Percentiles rank a stretch among this genome's conserved stretches.
Conservation (phyloP, 2,329 filamentous ascomycete genomes). For the Uncinocarpus reesii region DNA sequence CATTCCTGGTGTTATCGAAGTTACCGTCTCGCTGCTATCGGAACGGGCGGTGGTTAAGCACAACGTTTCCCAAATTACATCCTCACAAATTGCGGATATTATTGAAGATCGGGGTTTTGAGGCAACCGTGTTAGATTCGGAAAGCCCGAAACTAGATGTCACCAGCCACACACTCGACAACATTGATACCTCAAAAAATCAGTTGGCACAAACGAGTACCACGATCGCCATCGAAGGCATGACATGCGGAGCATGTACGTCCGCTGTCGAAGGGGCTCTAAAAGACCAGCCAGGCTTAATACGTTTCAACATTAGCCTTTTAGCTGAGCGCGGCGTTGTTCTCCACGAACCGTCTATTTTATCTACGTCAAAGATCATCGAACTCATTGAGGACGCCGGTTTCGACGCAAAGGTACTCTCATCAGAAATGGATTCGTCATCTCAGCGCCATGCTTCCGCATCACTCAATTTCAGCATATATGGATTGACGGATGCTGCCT, state of each 20-base stretch:
- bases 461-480: constrained; percentile 74
- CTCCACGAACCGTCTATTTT: constrained; percentile 68
- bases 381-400: constrained; percentile 78
- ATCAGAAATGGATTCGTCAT: constrained; percentile 52
- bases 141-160: not conserved
- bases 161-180: constrained; percentile 50
- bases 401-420: constrained; percentile 80
- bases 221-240: constrained; percentile 89
- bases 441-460: constrained; percentile 47
- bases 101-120: constrained; percentile 45
- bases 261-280: constrained; percentile 77
- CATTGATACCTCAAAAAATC: constrained; percentile 24
- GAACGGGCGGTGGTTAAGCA: constrained; percentile 81
- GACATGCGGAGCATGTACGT: constrained; percentile 95
- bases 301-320: constrained; percentile 87
- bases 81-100: constrained; percentile 40
- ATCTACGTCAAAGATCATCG: constrained; percentile 60
- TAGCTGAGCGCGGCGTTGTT: constrained; percentile 84
- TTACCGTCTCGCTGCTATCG: constrained; percentile 73
- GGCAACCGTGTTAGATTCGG: constrained; percentile 41
- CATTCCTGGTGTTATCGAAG: constrained; percentile 59
- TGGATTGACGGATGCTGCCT: constrained; percentile 60
- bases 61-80: constrained; percentile 47
- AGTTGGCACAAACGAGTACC: constrained; percentile 50
- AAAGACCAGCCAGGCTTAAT: constrained; percentile 63